These are phyloP conservation scores for Cyathus striatus DNA, from an alignment of 768 basidiomycete species.

Conservation along the genomic window DNA sequence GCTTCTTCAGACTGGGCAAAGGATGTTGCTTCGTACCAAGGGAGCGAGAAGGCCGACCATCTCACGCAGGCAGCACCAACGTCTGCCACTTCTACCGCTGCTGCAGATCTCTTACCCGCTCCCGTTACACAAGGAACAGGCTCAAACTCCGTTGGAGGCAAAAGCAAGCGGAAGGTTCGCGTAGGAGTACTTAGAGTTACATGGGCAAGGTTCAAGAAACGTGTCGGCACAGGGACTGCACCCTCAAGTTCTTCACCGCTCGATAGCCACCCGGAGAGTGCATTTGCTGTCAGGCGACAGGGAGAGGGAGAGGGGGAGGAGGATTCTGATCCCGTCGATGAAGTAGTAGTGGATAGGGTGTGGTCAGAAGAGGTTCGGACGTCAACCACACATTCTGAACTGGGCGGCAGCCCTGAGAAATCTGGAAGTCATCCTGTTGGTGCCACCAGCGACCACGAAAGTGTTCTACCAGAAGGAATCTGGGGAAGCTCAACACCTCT, in stretches of 20 bases:
- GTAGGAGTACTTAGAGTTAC: conserved; percentile 31
- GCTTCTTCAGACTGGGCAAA: neutral
- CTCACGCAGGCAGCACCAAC: conserved; percentile 12
- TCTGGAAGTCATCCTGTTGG: conserved; percentile 30
- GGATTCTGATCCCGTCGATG: conserved; percentile 47
- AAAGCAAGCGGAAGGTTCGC: conserved; percentile 29
- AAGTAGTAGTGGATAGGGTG: conserved; percentile 70
- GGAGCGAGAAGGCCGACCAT: conserved; percentile 3
- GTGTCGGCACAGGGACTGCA: conserved; percentile 49
- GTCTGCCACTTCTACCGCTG: conserved; percentile 19
- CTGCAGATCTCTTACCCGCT: conserved; percentile 30
- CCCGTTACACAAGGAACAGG: conserved; percentile 32
- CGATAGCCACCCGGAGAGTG: conserved; percentile 40
- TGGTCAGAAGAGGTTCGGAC: conserved; percentile 61
- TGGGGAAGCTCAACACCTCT: conserved; percentile 27
- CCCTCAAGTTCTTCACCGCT: conserved; percentile 50
- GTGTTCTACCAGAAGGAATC: conserved; percentile 14
- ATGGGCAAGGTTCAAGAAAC: conserved; percentile 49
- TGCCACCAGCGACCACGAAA: conserved; percentile 26
- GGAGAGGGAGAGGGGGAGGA: conserved; percentile 12
- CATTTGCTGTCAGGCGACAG: conserved; percentile 17
- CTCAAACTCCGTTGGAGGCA: conserved; percentile 16
- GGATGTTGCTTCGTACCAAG: too few relatives aligned
- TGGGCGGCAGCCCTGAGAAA: conserved; percentile 42
- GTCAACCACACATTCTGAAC: conserved; percentile 48